A percentile compares a stretch with the other conserved stretches of the same genome.
Conservation (phyloP, 2,329 filamentous ascomycete species). For the Colletotrichum abscissum region DNA sequence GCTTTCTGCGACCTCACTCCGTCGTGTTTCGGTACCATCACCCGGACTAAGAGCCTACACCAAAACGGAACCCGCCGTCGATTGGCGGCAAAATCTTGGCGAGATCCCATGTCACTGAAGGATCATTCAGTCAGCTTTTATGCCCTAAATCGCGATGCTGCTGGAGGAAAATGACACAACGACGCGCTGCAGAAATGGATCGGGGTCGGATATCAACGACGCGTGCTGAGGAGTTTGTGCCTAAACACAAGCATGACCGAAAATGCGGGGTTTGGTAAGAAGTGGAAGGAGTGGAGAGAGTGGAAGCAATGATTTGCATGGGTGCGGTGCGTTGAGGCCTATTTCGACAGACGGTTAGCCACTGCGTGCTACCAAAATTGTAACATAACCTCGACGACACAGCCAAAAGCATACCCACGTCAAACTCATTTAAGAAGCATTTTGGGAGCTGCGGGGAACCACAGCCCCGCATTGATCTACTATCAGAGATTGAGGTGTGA, state of each 20-base stretch:
- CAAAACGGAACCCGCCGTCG: background rate
- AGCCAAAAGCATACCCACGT: background rate
- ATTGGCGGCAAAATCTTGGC: background rate
- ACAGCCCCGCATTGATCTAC: no score
- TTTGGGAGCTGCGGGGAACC: no score
- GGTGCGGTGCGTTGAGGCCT: background rate
- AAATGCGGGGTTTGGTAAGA: background rate
- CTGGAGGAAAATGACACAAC: background rate
- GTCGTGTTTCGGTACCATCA: background rate
- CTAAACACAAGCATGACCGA: background rate
- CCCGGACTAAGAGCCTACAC: background rate
- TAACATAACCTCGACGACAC: background rate
- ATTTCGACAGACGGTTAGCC: background rate
- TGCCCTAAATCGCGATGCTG: background rate
- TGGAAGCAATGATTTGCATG: background rate
- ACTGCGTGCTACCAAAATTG: background rate
- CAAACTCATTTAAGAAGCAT: no score
- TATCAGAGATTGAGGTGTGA: background rate
- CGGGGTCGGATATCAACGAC: background rate
- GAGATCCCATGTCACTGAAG: background rate
- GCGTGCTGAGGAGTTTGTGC: background rate
- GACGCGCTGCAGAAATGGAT: background rate
- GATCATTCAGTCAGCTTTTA: background rate
- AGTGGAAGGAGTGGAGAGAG: background rate
- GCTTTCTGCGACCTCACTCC: background rate